Evolutionary conservation across 2,329 filamentous ascomycete species (phyloP), one percentile per base, ranked within the genome.

Genomic region (Hypoxylon sp.): DNA sequence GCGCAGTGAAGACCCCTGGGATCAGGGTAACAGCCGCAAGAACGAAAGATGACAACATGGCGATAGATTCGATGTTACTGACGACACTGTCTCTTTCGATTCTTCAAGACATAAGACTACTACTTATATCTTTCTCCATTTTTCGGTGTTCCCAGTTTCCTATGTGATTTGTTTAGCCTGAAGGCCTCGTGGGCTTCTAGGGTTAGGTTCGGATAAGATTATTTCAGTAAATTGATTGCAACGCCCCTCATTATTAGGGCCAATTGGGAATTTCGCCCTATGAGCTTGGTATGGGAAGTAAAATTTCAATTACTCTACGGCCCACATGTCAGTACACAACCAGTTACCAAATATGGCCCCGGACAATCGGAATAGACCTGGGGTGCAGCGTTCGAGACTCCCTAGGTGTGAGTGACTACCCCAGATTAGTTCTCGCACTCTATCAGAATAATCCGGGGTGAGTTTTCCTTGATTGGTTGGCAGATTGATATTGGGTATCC

Each of bases 11-110:
- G 35, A 66, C 73, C 57, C 73, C 70, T 8, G 73, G 72, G 47
- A 73, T 63, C 51, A 74, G 57, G 59, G 73, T 67, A n/a, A 71
- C 66, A 35, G 70, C 71, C 13, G 72, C 66, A 59, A 75, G 72
- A 42, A 74, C 17, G 47, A 74, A 67, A 26, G 73, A 74, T 31
- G 70, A 64, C 63, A 75, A 42, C 74, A 75, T 75, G 57, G 50
- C 71, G 52, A 47, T 26, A 37, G 51, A 51, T 42, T 14, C 22
- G 13, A 59, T 62, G 10, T 59, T 19, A 29, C 48, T 66, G n/a
- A n/a, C 13, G 19, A 63, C 48, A 14, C 37, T 22, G n/a, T n/a
- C 13, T 13, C 35, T n/a, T 60, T 55, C 42, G 42, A n/a, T 17
- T 31, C 13, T 42, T 46, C 19, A 13, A 22, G 47, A 24, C 24